Evolutionary conservation across 2,329 filamentous ascomycete genomes (phyloP).

Genomic region (Lecanicillium sp.): DNA sequence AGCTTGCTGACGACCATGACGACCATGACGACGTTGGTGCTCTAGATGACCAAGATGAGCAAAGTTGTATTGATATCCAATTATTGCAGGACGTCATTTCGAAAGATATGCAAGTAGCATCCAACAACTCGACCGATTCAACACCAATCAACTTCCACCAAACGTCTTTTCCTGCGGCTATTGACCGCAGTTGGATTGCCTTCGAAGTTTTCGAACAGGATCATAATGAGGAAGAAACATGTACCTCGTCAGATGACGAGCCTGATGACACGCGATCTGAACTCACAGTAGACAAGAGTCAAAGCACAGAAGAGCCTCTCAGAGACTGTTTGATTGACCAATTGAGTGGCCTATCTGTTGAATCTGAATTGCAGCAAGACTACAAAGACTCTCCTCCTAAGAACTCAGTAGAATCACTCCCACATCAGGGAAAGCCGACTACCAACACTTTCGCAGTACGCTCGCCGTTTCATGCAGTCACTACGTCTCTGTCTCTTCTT

Average conservation of each 20-base stretch:
- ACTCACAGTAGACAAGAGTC: constrained; percentile 7
- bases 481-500: constrained; percentile 61
- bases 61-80: constrained; percentile 40
- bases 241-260: constrained; percentile 31
- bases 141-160: too few species aligned
- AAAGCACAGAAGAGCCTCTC: too few species aligned
- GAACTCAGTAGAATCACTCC: too few species aligned
- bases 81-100: constrained; percentile 19
- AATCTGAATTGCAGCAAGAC: too few species aligned
- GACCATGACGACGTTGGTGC: too few species aligned
- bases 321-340: too few species aligned
- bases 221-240: constrained; percentile 27
- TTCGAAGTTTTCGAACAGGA: constrained; percentile 74
- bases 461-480: constrained; percentile 41
- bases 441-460: not conserved
- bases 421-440: not conserved
- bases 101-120: constrained; percentile 5
- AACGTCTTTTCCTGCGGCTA: constrained; percentile 53
- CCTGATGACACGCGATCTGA: constrained; percentile 27
- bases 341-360: too few species aligned
- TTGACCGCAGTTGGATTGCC: constrained; percentile 87
- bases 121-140: too few species aligned
- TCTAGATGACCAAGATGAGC: constrained; percentile 21
- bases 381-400: too few species aligned
- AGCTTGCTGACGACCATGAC: too few species aligned